Conservation (phyloP, 306 rosid genomes). For the Pyrus pyrifolia region DNA sequence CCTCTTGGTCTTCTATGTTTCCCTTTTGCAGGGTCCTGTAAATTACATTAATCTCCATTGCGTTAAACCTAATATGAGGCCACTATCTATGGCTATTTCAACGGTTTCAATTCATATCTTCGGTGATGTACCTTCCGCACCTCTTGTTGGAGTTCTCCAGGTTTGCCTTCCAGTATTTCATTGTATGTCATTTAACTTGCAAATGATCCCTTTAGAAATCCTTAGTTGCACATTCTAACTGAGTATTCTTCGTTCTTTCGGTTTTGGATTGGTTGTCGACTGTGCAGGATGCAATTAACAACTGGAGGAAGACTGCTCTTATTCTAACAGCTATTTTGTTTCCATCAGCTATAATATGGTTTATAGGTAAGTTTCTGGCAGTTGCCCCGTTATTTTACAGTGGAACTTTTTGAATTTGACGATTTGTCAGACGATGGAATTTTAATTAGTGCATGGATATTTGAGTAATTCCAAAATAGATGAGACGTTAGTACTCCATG, state of each 20-base stretch:
- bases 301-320: constrained; percentile 67
- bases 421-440: not conserved
- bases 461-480: not conserved
- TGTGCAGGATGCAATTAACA: constrained; percentile 54
- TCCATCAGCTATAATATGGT: constrained; percentile 68
- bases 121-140: constrained; percentile 89
- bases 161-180: constrained; percentile 25
- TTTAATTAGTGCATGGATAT: not conserved
- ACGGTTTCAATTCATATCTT: constrained; percentile 77
- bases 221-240: not conserved
- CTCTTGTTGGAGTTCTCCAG: constrained; percentile 82
- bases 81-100: constrained; percentile 76
- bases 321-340: constrained; percentile 60
- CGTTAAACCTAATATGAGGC: constrained; percentile 79
- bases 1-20: not conserved
- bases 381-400: not conserved
- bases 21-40: constrained; percentile 66
- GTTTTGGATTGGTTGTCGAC: constrained; percentile 1
- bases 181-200: not conserved
- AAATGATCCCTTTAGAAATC: not conserved
- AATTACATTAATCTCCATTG: constrained; percentile 58
- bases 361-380: constrained; percentile 44
- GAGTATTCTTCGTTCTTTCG: not conserved
- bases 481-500: not conserved
- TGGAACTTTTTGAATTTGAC: not conserved